Evolutionary conservation across 2,329 filamentous ascomycete species (phyloP).

Genomic region (Lizonia empirigonia): DNA sequence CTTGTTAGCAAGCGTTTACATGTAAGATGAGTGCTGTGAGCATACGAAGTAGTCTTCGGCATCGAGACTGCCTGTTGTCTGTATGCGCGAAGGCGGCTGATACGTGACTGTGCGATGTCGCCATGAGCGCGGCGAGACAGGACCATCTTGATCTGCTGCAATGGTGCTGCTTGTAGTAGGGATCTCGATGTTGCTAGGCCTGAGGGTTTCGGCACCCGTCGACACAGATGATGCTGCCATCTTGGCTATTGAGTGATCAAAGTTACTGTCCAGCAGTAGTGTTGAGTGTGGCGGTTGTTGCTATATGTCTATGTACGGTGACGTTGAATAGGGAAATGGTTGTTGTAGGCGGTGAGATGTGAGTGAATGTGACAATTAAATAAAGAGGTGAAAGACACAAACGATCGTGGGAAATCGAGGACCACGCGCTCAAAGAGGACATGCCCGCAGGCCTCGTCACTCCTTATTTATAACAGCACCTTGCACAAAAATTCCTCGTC

Average conservation of each 20-base stretch:
- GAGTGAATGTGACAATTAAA: conserved; percentile 12
- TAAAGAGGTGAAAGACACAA: conserved; percentile 12
- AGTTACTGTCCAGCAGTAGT: conserved; percentile 43
- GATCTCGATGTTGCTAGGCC: conserved; percentile 39
- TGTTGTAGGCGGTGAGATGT: conserved; percentile 1
- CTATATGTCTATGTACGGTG: conserved; percentile 1
- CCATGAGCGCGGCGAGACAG: conserved; percentile 44
- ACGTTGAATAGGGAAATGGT: background rate
- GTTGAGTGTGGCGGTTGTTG: background rate
- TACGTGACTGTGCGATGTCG: conserved; percentile 34
- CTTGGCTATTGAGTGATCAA: conserved; percentile 1
- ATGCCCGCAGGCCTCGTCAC: conserved; percentile 8
- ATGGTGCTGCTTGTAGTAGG: conserved; percentile 21
- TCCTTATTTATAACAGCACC: conserved; percentile 17
- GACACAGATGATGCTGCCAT: conserved; percentile 37
- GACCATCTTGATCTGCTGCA: conserved; percentile 23
- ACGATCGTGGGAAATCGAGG: conserved; percentile 5
- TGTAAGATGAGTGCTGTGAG: conserved; percentile 14
- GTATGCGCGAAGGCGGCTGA: conserved; percentile 36
- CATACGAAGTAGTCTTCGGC: conserved; percentile 67
- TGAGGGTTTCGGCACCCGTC: conserved; percentile 39
- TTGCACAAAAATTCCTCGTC: conserved; percentile 26
- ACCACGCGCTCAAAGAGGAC: conserved; percentile 15
- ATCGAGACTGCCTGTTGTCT: conserved; percentile 40
- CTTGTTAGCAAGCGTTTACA: conserved; percentile 14